These are phyloP conservation scores for Corchorus capsularis DNA, from an alignment of 345 rosid species.

Conservation along the genomic window DNA sequence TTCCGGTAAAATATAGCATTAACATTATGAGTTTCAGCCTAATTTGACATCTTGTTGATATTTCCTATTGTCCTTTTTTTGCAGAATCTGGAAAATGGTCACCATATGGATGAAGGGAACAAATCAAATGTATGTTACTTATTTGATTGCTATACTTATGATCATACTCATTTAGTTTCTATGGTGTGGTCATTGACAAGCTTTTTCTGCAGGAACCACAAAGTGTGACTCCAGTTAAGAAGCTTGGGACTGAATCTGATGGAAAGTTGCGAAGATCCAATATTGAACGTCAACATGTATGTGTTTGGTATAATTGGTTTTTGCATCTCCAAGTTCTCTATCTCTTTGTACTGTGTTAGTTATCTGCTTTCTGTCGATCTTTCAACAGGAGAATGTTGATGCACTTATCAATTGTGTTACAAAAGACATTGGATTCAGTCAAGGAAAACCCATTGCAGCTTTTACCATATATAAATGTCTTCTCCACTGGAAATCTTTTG, in stretches of 20 bases:
- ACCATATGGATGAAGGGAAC: constrained; percentile 55
- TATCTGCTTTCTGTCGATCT: constrained; percentile 25
- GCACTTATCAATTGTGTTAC: constrained; percentile 76
- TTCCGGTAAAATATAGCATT: constrained; percentile 45
- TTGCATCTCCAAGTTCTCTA: constrained; percentile 19
- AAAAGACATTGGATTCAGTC: constrained; percentile 75
- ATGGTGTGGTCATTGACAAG: constrained; percentile 16
- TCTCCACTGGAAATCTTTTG: constrained; percentile 97
- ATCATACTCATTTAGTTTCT: constrained; percentile 17
- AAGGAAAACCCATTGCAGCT: constrained; percentile 91
- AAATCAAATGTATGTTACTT: constrained; percentile 51
- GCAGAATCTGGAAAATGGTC: constrained; percentile 91
- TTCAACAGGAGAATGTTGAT: constrained; percentile 82
- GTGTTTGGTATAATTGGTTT: constrained; percentile 21
- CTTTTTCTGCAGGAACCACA: constrained; percentile 63
- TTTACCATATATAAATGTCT: constrained; percentile 95
- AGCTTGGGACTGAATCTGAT: constrained; percentile 61
- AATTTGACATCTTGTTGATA: constrained; percentile 18
- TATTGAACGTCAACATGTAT: constrained; percentile 87
- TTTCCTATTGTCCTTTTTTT: constrained; percentile 20
- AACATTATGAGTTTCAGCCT: neutral
- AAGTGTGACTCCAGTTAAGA: constrained; percentile 61
- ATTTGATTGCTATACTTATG: constrained; percentile 16
- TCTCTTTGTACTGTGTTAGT: constrained; percentile 18
- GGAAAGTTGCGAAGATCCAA: constrained; percentile 68